Evolutionary conservation across 129 eudicot species (phyloP).

Genomic region (Erigeron canadensis): DNA sequence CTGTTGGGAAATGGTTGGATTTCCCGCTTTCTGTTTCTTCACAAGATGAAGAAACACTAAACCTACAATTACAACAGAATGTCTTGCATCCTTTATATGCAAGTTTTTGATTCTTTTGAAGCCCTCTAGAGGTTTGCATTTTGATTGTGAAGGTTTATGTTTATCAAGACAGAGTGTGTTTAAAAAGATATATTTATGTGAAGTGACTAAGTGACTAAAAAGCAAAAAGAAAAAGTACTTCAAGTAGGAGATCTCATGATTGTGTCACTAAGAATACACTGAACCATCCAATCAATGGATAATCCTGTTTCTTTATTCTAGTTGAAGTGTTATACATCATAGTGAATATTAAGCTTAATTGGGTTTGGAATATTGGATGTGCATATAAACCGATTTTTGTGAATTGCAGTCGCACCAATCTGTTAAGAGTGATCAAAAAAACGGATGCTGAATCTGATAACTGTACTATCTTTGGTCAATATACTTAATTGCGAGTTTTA

Average conservation of each 20-base stretch:
- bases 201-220: slow-evolving; percentile 22
- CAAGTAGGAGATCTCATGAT: slow-evolving; percentile 58
- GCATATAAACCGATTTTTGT: neutral
- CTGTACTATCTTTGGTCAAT: neutral
- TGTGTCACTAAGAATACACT: slow-evolving; percentile 42
- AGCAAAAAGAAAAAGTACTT: slow-evolving; percentile 40
- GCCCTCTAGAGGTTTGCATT: slow-evolving; percentile 60
- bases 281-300: slow-evolving; percentile 25
- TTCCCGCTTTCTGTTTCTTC: slow-evolving; percentile 51
- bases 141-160: slow-evolving; percentile 28
- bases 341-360: slow-evolving; percentile 15
- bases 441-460: neutral
- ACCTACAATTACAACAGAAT: slow-evolving; percentile 77
- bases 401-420: neutral
- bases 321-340: slow-evolving; percentile 25
- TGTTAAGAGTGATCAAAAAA: neutral
- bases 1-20: slow-evolving; percentile 39
- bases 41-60: slow-evolving; percentile 69
- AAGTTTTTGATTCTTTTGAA: slow-evolving; percentile 53
- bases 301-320: slow-evolving; percentile 25
- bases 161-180: slow-evolving; percentile 44
- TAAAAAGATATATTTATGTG: slow-evolving; percentile 50
- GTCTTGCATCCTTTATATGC: slow-evolving; percentile 60
- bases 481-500: neutral
- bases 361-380: neutral